These are phyloP conservation scores for Sphaerulina musiva DNA, from an alignment of 2,329 filamentous ascomycete genomes.

Conservation along the genomic window DNA sequence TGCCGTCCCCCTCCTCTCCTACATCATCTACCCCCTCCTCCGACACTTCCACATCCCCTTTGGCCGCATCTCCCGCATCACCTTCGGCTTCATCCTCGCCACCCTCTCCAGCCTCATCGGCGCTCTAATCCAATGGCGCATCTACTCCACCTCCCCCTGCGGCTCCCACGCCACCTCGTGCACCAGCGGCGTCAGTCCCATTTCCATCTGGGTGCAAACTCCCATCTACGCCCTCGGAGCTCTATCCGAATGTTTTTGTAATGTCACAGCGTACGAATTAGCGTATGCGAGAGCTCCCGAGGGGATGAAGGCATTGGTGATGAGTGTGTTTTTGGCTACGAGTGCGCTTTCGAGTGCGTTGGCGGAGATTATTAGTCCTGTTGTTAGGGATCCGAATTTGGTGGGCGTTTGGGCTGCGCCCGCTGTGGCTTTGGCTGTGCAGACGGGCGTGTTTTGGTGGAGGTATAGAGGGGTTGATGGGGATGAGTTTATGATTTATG, in stretches of 20 bases:
- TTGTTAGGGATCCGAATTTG: slow-evolving; percentile 43
- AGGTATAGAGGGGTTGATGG: slow-evolving; percentile 39
- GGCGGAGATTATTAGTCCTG: slow-evolving; percentile 40
- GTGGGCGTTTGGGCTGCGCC: slow-evolving; percentile 35
- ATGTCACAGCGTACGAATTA: slow-evolving; percentile 41
- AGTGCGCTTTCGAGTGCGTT: slow-evolving; percentile 38
- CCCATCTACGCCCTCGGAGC: slow-evolving; percentile 36
- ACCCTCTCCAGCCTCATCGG: slow-evolving; percentile 48
- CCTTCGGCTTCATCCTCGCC: slow-evolving; percentile 46
- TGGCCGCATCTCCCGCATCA: slow-evolving; percentile 46
- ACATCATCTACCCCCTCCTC: slow-evolving; percentile 40
- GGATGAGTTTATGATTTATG: slow-evolving; percentile 20
- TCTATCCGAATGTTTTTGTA: slow-evolving; percentile 36
- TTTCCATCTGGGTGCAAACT: slow-evolving; percentile 22
- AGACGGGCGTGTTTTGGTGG: slow-evolving; percentile 46
- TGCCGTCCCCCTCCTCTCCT: slow-evolving; percentile 37
- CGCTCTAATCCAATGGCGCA: slow-evolving; percentile 48
- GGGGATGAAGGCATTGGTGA: slow-evolving; percentile 40
- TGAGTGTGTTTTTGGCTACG: slow-evolving; percentile 34
- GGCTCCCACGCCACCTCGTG: slow-evolving; percentile 31
- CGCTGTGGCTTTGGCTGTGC: slow-evolving; percentile 41
- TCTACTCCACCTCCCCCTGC: slow-evolving; percentile 48
- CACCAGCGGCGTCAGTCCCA: slow-evolving; percentile 14
- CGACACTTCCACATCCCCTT: slow-evolving; percentile 36
- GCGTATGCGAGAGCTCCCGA: slow-evolving; percentile 41